phyloP scores from a whole-genome alignment of 306 rosid species.

The Pterocarpus santalinus region DNA sequence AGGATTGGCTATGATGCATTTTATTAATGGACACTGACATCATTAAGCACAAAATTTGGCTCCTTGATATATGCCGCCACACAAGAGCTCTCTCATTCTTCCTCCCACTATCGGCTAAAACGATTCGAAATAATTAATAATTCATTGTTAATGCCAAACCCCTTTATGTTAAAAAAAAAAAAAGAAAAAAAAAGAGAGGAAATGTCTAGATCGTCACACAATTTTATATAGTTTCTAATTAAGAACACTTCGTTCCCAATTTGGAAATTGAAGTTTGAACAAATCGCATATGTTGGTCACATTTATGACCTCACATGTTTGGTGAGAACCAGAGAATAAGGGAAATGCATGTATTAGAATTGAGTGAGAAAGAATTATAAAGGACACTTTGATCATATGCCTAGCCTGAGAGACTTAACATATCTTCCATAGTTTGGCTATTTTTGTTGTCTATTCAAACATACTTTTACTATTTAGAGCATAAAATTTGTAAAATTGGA shows the following conservation, averaged over 20 bases:
- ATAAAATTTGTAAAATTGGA: too few species aligned
- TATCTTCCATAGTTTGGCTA: too few species aligned
- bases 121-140: neutral
- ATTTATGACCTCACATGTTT: neutral
- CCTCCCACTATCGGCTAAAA: slow-evolving; percentile 22
- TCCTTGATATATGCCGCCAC: slow-evolving; percentile 17
- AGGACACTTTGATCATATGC: too few species aligned
- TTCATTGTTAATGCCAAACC: neutral
- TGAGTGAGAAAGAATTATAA: too few species aligned
- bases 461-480: too few species aligned
- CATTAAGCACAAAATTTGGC: slow-evolving; percentile 25
- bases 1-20: slow-evolving; percentile 50
- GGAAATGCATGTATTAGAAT: neutral
- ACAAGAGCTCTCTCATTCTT: slow-evolving; percentile 30
- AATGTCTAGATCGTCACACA: neutral
- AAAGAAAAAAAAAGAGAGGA: neutral
- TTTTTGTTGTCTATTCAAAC: too few species aligned
- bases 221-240: slow-evolving; percentile 15
- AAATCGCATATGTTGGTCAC: neutral
- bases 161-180: neutral
- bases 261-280: neutral
- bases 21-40: slow-evolving; percentile 44
- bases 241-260: neutral
- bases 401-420: too few species aligned
- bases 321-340: neutral